These are phyloP conservation scores for Candida railenensis DNA, from an alignment of 805 yeast genomes.

Conservation along the genomic window DNA sequence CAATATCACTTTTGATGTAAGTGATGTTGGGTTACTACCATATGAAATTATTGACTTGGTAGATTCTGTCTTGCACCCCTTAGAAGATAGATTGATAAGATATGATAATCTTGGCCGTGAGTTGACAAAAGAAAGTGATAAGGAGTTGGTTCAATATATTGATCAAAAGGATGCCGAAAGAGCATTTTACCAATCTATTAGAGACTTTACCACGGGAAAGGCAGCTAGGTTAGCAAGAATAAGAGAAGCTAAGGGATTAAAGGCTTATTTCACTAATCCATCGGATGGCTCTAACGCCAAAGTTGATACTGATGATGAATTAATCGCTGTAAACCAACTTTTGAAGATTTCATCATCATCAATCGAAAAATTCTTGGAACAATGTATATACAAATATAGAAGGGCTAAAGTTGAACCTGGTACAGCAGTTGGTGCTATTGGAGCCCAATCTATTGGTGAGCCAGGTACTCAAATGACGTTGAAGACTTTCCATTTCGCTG, in stretches of 20 bases:
- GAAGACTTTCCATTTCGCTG: conserved; percentile 95
- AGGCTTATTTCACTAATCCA: conserved; percentile 38
- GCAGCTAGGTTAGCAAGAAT: conserved; percentile 55
- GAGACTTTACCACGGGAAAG: conserved; percentile 59
- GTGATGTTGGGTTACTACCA: conserved; percentile 63
- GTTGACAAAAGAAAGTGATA: conserved; percentile 27
- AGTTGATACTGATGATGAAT: conserved; percentile 11
- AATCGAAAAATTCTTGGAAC: conserved; percentile 64
- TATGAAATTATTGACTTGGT: conserved; percentile 60
- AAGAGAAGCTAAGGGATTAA: conserved; percentile 54
- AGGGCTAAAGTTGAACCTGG: conserved; percentile 97
- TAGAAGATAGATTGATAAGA: conserved; percentile 59
- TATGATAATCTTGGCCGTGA: conserved; percentile 69
- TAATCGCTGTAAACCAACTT: conserved; percentile 59
- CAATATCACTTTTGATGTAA: conserved; percentile 62
- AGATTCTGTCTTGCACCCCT: conserved; percentile 56
- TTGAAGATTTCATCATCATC: conserved; percentile 62
- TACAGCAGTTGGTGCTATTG: conserved; percentile 98
- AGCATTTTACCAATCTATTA: conserved; percentile 73
- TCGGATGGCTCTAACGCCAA: conserved; percentile 36
- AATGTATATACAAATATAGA: conserved; percentile 78
- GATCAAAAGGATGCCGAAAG: conserved; percentile 90
- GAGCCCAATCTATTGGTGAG: conserved; percentile 98
- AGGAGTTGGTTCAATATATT: conserved; percentile 58
- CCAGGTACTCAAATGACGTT: conserved; percentile 99